Evolutionary conservation across 805 yeast genomes (phyloP).

Genomic region (Maudiozyma turicensis): DNA sequence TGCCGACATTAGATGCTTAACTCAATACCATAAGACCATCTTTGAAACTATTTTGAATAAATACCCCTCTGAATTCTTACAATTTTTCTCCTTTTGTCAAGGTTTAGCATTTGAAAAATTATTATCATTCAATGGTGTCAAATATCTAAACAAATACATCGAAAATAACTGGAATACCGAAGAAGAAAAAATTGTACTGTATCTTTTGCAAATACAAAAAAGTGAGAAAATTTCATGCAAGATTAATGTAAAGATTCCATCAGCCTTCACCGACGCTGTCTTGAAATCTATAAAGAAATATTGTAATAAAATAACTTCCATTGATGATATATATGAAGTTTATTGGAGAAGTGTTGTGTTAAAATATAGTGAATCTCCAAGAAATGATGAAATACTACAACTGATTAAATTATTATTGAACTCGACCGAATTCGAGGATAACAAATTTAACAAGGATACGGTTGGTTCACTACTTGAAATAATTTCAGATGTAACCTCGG

Average conservation of each 20-base stretch:
- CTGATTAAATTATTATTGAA: not conserved
- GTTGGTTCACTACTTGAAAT: slow-evolving; percentile 33
- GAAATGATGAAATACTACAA: not conserved
- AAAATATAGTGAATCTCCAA: slow-evolving; percentile 21
- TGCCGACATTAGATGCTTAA: slow-evolving; percentile 38
- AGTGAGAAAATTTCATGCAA: slow-evolving; percentile 26
- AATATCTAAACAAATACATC: slow-evolving; percentile 41
- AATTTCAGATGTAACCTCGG: slow-evolving; percentile 22
- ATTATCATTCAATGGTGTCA: slow-evolving; percentile 32
- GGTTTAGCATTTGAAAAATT: slow-evolving; percentile 37
- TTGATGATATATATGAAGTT: slow-evolving; percentile 28
- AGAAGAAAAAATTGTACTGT: slow-evolving; percentile 33
- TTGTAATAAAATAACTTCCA: slow-evolving; percentile 3
- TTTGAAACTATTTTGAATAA: slow-evolving; percentile 32
- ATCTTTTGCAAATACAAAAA: slow-evolving; percentile 32
- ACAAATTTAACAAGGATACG: slow-evolving; percentile 33
- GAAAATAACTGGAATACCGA: slow-evolving; percentile 33
- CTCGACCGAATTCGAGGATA: not conserved
- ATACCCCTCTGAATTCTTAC: slow-evolving; percentile 39
- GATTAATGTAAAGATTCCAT: slow-evolving; percentile 24
- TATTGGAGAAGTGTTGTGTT: slow-evolving; percentile 46
- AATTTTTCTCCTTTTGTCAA: slow-evolving; percentile 30
- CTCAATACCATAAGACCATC: slow-evolving; percentile 37
- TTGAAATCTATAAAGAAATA: slow-evolving; percentile 1
- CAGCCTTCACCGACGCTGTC: slow-evolving; percentile 11